A percentile compares a stretch with the other conserved stretches of the same genome.
Evolutionary conservation across 805 yeast genomes (phyloP).

Genomic region (Saccharomycopsis babjevae): DNA sequence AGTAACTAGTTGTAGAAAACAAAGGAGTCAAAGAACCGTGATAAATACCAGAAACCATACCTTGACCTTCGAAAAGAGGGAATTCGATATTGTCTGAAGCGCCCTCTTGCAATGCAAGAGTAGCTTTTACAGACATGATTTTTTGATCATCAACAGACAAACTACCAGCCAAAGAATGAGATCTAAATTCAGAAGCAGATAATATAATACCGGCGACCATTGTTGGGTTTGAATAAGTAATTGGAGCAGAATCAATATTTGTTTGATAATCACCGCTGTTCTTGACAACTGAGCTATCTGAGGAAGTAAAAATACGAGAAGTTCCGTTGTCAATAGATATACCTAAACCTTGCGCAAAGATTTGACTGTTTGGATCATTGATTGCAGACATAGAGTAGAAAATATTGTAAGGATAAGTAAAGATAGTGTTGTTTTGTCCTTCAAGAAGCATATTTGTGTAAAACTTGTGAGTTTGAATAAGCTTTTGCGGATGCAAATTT

Average conservation of each 20-base stretch:
- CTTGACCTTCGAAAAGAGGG: conserved; percentile 54
- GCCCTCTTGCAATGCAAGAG: conserved; percentile 19
- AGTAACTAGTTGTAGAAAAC: background rate
- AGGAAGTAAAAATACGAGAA: conserved; percentile 26
- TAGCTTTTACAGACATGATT: conserved; percentile 40
- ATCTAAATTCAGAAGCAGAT: conserved; percentile 21
- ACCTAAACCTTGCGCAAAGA: conserved; percentile 44
- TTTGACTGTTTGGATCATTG: conserved; percentile 28
- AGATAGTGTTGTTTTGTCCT: conserved; percentile 43
- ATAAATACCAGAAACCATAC: conserved; percentile 41
- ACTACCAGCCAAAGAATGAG: conserved; percentile 18
- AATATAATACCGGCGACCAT: conserved; percentile 41
- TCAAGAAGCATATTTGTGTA: conserved; percentile 54
- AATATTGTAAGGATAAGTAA: conserved; percentile 55
- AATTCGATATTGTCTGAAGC: conserved; percentile 27
- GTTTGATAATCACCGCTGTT: background rate
- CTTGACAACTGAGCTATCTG: conserved; percentile 32
- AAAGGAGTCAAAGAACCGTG: conserved; percentile 39
- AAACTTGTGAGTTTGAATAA: conserved; percentile 63
- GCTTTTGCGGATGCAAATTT: background rate
- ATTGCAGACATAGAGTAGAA: conserved; percentile 19
- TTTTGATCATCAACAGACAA: conserved; percentile 39
- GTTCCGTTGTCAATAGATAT: conserved; percentile 42
- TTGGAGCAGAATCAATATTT: conserved; percentile 17
- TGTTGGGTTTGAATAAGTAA: conserved; percentile 44